A percentile compares a stretch with the other conserved stretches of the same genome.
Evolutionary conservation across 1,139 yeast genomes (phyloP).

Genomic region (Diutina catenulata): DNA sequence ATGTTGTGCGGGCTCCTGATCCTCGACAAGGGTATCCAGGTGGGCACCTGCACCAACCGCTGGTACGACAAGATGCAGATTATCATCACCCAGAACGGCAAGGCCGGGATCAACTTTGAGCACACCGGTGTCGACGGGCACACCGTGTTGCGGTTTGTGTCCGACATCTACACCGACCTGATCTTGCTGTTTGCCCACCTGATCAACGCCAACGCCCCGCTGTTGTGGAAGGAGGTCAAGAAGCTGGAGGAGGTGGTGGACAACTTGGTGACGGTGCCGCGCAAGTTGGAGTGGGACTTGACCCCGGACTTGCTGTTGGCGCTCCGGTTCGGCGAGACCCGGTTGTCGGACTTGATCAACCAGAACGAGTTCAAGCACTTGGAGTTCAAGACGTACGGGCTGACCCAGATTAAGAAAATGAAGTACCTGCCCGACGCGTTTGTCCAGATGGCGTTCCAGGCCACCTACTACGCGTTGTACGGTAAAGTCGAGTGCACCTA

Average conservation of each 20-base stretch:
- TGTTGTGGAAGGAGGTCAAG: slow-evolving; percentile 42
- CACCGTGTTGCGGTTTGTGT: slow-evolving; percentile 77
- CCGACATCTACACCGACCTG: slow-evolving; percentile 86
- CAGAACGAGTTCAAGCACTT: slow-evolving; percentile 82
- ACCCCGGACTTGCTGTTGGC: slow-evolving; percentile 69
- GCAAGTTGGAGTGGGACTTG: slow-evolving; percentile 82
- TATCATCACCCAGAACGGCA: slow-evolving; percentile 82
- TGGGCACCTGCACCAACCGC: slow-evolving; percentile 88
- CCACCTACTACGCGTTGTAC: slow-evolving; percentile 82
- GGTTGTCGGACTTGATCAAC: slow-evolving; percentile 75
- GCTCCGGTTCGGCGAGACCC: slow-evolving; percentile 81
- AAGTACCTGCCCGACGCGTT: slow-evolving; percentile 92
- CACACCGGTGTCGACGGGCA: slow-evolving; percentile 97
- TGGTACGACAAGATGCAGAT: slow-evolving; percentile 92
- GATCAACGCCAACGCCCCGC: slow-evolving; percentile 72
- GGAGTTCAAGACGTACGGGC: slow-evolving; percentile 69
- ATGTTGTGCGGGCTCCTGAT: slow-evolving; percentile 82
- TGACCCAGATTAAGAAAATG: slow-evolving; percentile 68
- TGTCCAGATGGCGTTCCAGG: slow-evolving; percentile 90
- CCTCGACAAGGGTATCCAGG: slow-evolving; percentile 74
- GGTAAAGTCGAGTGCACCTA: slow-evolving; percentile 91
- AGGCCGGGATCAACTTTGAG: slow-evolving; percentile 88
- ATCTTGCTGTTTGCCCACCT: slow-evolving; percentile 77
- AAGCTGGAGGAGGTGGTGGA: slow-evolving; percentile 10
- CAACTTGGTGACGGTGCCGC: slow-evolving; percentile 52